These are phyloP conservation scores for Puccinia triticina DNA, from an alignment of 1,284 basidiomycete species.

Conservation along the genomic window DNA sequence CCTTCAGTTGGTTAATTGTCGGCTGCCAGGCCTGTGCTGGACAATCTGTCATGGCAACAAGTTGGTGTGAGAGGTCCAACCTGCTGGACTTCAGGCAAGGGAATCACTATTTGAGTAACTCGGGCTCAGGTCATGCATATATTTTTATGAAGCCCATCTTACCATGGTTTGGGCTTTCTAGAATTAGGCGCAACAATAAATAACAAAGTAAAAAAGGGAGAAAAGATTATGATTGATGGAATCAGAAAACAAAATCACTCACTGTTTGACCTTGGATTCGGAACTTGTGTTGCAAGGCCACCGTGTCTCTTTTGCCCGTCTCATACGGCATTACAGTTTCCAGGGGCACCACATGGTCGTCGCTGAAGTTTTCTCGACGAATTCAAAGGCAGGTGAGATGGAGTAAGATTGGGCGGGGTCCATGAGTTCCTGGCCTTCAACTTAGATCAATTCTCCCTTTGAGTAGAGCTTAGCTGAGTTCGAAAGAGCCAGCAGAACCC, in stretches of 20 bases:
- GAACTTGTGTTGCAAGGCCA: slow-evolving; percentile 98
- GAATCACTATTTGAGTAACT: too few species aligned
- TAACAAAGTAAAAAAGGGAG: slow-evolving; percentile 51
- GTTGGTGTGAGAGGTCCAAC: too few species aligned
- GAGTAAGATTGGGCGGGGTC: slow-evolving; percentile 84
- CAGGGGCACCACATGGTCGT: slow-evolving; percentile 70
- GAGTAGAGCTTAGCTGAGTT: slow-evolving; percentile 85
- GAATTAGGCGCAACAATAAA: slow-evolving; percentile 51
- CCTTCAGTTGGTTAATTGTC: too few species aligned
- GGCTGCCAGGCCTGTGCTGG: too few species aligned
- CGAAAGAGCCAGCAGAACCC: slow-evolving; percentile 89
- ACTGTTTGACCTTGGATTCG: slow-evolving; percentile 78
- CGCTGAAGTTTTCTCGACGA: slow-evolving; percentile 91
- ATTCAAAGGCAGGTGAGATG: slow-evolving; percentile 92
- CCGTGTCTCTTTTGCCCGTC: slow-evolving; percentile 86
- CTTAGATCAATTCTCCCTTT: slow-evolving; percentile 69
- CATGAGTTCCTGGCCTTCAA: slow-evolving; percentile 78
- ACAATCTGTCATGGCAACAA: too few species aligned
- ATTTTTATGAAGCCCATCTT: too few species aligned
- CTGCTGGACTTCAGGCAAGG: too few species aligned
- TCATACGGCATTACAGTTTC: slow-evolving; percentile 92
- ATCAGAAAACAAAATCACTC: slow-evolving; percentile 2
- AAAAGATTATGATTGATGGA: slow-evolving; percentile 12
- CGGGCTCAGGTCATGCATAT: too few species aligned
- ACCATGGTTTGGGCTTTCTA: slow-evolving; percentile 87